Base-by-base conservation (phyloP, 192 early-diverging fungal species). In the Chytriomyces confervae region DNA sequence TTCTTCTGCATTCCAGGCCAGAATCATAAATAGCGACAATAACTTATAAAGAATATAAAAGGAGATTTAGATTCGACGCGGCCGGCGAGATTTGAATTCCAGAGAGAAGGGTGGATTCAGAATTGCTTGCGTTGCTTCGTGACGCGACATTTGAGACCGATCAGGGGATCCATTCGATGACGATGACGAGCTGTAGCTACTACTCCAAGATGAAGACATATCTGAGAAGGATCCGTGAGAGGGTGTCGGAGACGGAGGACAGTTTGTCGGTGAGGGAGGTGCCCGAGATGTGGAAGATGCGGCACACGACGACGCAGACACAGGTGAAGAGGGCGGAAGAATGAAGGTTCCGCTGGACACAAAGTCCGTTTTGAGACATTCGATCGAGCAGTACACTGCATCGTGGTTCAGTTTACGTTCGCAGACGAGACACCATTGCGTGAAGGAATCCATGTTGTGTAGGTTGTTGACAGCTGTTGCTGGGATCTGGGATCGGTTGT, bases 361-460 rank as follows among this genome's bases (percentile, higher is more conserved):
- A 50, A 44, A 76, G 29, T 76, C 74, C 44, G 62, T 44, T 46
- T 76, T 63, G 49, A 76, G 63, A 36, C 74, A 76, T 23, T 48
- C 64, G 10, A 76, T n/a, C 8, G 74, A 76, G 63, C 74, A 76
- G 63, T 76, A 76, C 5, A 66, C n/a, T 5, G 74, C 64, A 20
- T 76, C 74, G 46, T 64, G 63, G 44, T 47, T 29, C 24, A 76
- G 62, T 23, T 66, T 61, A 50, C 74, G 63, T 50, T 76, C 74
- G 49, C 74, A 76, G 62, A 66, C 62, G 29, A 76, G 63, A 44
- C 74, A 76, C 74, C 62, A 76, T 23, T 61, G 7, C 13, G 74
- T 76, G 29, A 66, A 66, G 24, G 74, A 16, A 23, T 76, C 74
- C 62, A 66, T 76, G 11, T 20, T 57, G 53, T 57, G 3, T 36